Conservation (phyloP, 768 basidiomycete species). For the Lentinula lateritia region DNA sequence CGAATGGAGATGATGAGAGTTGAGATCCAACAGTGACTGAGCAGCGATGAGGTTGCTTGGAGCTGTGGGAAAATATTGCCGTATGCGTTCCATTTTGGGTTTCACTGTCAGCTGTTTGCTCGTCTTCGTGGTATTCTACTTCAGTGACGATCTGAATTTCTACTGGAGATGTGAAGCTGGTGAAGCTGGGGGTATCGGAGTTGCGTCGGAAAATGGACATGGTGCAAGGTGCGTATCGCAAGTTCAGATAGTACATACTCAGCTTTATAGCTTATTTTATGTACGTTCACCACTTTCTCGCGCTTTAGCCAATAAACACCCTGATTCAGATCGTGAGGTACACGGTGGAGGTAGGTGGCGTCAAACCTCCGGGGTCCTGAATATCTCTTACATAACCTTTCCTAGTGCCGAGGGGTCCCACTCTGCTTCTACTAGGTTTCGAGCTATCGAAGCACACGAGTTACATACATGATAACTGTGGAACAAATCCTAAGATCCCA, state of each 20-base stretch:
- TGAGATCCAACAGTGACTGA: neutral
- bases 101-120: neutral
- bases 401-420: neutral
- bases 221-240: neutral
- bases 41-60: neutral
- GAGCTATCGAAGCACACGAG: too few relatives aligned
- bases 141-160: neutral
- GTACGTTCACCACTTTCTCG: neutral
- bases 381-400: neutral
- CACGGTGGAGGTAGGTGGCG: neutral
- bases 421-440: too few relatives aligned
- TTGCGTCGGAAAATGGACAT: slow-evolving; percentile 2
- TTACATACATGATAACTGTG: too few relatives aligned
- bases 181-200: neutral
- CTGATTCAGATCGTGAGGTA: neutral
- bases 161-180: neutral
- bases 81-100: neutral
- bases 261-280: neutral
- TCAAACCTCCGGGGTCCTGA: neutral
- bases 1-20: neutral
- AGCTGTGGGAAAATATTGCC: neutral
- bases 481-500: too few relatives aligned
- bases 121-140: slow-evolving; percentile 1
- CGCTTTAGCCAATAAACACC: neutral
- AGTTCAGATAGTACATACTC: neutral